phyloP scores from a whole-genome alignment of 108 stramenopile species.

The Cyclotella sp. region DNA sequence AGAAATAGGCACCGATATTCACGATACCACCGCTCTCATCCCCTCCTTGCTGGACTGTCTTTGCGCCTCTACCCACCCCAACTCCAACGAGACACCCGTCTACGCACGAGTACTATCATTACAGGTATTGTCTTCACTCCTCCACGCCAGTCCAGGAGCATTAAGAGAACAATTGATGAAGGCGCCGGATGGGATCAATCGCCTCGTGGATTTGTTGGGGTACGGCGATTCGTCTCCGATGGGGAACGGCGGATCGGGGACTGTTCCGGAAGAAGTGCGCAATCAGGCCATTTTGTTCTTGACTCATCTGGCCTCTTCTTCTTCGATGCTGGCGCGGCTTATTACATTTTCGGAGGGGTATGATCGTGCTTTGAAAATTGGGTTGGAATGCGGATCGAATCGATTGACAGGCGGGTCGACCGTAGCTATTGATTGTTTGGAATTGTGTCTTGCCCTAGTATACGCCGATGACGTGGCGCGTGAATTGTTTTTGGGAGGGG shows the following conservation, averaged over 20 bases:
- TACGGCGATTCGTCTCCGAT: background rate
- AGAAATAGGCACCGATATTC: constrained; percentile 5
- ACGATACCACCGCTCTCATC: constrained; percentile 24
- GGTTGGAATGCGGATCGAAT: constrained; percentile 47
- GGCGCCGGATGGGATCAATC: constrained; percentile 82
- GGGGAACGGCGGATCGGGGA: background rate
- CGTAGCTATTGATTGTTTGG: constrained; percentile 62
- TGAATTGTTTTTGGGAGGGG: constrained; percentile 55
- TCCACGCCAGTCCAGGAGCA: constrained; percentile 37
- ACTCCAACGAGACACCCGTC: constrained; percentile 10
- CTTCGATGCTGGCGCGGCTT: constrained; percentile 64
- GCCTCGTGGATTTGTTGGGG: constrained; percentile 70
- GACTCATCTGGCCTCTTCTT: constrained; percentile 52
- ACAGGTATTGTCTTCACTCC: constrained; percentile 56
- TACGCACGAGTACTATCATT: constrained; percentile 75
- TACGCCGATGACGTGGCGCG: constrained; percentile 64
- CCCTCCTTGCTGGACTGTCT: constrained; percentile 63
- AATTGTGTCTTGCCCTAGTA: constrained; percentile 57
- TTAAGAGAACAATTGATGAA: constrained; percentile 68
- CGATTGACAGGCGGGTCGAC: constrained; percentile 56
- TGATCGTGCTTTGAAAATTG: constrained; percentile 59
- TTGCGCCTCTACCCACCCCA: constrained; percentile 19
- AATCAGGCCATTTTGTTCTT: constrained; percentile 72
- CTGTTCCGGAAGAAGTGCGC: constrained; percentile 64
- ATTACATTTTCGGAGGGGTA: constrained; percentile 78